Conservation (phyloP, 164 flowering plant genomes). For the Stephania yunnanensis region DNA sequence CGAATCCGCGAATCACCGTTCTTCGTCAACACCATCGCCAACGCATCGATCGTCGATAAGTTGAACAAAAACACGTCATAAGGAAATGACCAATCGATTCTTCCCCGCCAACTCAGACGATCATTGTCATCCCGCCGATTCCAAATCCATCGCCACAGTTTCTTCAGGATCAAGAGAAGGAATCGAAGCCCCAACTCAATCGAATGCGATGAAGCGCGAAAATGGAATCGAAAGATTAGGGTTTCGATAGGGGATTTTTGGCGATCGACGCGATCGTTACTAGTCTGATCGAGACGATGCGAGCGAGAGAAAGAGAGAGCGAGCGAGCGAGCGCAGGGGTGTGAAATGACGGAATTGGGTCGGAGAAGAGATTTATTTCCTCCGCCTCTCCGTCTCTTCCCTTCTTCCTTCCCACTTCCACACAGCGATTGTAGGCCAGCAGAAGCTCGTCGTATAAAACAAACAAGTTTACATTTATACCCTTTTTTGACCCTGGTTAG, state of each 20-base stretch:
- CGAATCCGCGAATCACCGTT: background rate
- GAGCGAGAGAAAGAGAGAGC: background rate
- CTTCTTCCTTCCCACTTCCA: background rate
- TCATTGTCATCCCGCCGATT: constrained; percentile 45
- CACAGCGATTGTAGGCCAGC: constrained; percentile 10
- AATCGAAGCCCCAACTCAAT: background rate
- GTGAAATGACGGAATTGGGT: constrained; percentile 11
- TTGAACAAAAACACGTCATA: background rate
- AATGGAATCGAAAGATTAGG: background rate
- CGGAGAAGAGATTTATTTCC: constrained; percentile 7
- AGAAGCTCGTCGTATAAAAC: background rate
- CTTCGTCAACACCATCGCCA: background rate
- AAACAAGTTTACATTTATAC: background rate
- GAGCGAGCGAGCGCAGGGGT: background rate
- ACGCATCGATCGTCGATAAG: background rate
- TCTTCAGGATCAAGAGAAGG: too few species aligned
- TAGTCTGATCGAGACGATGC: background rate
- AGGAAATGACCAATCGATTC: too few species aligned
- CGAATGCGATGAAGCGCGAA: background rate
- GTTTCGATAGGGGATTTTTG: background rate
- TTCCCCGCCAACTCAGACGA: background rate
- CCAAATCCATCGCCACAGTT: constrained; percentile 47
- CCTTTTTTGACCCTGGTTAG: constrained; percentile 13
- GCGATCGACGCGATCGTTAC: background rate
- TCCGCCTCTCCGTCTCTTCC: constrained; percentile 14